Conservation (phyloP, 768 basidiomycete genomes). For the Xanthoconium purpureum region DNA sequence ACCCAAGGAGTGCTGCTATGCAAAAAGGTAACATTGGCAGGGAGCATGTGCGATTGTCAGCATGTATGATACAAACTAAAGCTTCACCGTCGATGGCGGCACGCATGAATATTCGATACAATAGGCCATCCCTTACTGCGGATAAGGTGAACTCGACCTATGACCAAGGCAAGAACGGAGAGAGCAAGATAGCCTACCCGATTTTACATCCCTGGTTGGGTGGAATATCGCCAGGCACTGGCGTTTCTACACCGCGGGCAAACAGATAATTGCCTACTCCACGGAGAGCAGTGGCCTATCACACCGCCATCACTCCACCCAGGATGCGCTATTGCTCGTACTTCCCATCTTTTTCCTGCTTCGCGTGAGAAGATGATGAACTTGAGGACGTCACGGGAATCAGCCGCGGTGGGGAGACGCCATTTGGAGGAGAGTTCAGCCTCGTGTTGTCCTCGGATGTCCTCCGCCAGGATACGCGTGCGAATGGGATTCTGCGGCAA, state of each 20-base stretch:
- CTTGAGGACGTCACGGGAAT: neutral
- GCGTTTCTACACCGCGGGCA: neutral
- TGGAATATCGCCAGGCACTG: neutral
- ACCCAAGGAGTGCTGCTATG: neutral
- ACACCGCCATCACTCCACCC: neutral
- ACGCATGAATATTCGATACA: too few species aligned
- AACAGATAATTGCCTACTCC: neutral
- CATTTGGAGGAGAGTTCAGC: neutral
- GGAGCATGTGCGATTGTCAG: too few species aligned
- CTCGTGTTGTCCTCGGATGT: neutral
- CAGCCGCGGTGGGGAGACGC: neutral
- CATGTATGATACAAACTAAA: too few species aligned
- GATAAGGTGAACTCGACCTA: neutral
- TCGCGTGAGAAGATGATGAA: slow-evolving; percentile 2
- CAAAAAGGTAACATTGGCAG: neutral
- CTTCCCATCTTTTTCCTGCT: neutral
- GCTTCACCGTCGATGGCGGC: too few species aligned
- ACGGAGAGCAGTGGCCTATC: neutral
- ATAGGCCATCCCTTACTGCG: neutral
- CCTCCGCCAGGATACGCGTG: neutral
- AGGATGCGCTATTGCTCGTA: neutral
- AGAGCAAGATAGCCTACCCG: neutral
- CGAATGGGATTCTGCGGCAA: neutral
- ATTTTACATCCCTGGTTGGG: neutral
- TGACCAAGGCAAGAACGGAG: neutral